phyloP scores from a whole-genome alignment of 2,329 filamentous ascomycete genomes.

The Aspergillus eucalypticola region DNA sequence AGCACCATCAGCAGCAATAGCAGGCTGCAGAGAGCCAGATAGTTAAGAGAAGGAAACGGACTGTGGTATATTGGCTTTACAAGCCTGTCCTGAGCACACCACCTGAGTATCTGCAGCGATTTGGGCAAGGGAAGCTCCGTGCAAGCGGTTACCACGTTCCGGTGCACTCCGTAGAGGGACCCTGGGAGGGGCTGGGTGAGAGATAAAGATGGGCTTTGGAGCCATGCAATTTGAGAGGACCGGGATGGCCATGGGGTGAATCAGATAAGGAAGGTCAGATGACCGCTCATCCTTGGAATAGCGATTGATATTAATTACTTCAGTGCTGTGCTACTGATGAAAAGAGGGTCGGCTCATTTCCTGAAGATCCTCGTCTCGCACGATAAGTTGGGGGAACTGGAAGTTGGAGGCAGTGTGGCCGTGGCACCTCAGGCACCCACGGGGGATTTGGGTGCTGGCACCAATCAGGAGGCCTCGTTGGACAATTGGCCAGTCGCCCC shows the following conservation, averaged over 20 bases:
- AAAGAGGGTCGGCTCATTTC: constrained; percentile 2
- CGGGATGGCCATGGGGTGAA: not conserved
- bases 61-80: not conserved
- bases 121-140: not conserved
- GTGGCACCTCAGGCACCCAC: not conserved
- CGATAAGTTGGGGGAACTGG: too few species aligned
- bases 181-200: not conserved
- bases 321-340: not conserved
- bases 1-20: not conserved
- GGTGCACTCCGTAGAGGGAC: not conserved
- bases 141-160: not conserved
- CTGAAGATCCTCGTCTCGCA: not conserved
- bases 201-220: not conserved
- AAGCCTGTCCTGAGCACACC: too few species aligned
- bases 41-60: not conserved
- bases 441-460: not conserved
- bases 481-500: constrained; percentile 6
- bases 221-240: not conserved
- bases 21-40: not conserved
- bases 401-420: too few species aligned
- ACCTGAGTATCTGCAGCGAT: not conserved
- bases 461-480: constrained; percentile 2
- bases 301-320: not conserved
- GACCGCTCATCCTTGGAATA: not conserved
- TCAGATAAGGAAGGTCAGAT: not conserved